phyloP scores from a whole-genome alignment of 2,329 filamentous ascomycete species.

The Beauveria sp. region DNA sequence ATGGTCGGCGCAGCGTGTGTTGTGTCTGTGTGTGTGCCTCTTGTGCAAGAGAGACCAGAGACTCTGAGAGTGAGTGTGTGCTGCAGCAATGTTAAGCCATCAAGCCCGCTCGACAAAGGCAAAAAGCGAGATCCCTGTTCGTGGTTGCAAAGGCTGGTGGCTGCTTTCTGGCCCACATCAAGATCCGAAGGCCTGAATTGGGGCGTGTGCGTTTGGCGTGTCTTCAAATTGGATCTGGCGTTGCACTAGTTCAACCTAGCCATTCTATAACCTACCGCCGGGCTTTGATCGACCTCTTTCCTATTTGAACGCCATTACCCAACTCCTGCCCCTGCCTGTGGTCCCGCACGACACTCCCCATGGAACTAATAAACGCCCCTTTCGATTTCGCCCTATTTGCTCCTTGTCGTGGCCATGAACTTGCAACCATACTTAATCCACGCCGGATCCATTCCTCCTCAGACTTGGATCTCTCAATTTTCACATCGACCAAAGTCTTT shows the following conservation, averaged over 20 bases:
- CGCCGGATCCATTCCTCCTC: constrained; percentile 1
- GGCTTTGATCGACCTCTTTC: constrained; percentile 10
- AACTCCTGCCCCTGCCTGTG: not conserved
- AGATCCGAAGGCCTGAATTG: constrained; percentile 27
- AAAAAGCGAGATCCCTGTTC: constrained; percentile 12
- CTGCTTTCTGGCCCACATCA: constrained; percentile 27
- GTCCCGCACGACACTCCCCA: constrained; percentile 4
- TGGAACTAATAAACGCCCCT: constrained; percentile 8
- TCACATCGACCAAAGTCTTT: not conserved
- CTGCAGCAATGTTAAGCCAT: not conserved
- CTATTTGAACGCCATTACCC: constrained; percentile 3
- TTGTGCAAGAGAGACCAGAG: not conserved
- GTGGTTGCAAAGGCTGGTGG: constrained; percentile 2
- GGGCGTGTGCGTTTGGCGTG: constrained; percentile 6
- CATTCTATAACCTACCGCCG: constrained; percentile 6
- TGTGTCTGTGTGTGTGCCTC: not conserved
- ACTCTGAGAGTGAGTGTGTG: not conserved
- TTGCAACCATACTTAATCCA: constrained; percentile 10
- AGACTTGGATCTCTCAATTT: not conserved
- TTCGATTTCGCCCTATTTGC: constrained; percentile 11
- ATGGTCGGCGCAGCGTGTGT: not conserved
- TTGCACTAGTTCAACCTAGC: constrained; percentile 8
- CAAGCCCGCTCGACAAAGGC: constrained; percentile 10
- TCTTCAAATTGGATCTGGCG: constrained; percentile 12
- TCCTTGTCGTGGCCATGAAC: constrained; percentile 9